A percentile compares a stretch with the other conserved stretches of the same genome.
phyloP scores from a whole-genome alignment of 1,284 basidiomycete genomes.

The Sanghuangporus weigelae region DNA sequence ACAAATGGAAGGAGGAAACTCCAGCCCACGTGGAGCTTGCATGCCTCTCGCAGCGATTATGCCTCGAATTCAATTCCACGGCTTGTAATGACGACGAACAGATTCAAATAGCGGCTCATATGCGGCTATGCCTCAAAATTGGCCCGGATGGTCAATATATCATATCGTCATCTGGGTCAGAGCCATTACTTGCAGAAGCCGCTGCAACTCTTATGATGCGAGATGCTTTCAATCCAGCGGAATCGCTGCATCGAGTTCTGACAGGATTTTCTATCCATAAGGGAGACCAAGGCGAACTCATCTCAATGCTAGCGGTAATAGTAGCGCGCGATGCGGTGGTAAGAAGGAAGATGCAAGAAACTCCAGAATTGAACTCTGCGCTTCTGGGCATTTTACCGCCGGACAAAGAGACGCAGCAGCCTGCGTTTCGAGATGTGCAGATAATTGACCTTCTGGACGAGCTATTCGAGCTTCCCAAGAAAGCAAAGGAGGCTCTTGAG shows the following conservation, averaged over 20 bases:
- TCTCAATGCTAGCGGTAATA: not conserved
- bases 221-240: conserved; percentile 1
- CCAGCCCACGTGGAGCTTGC: not conserved
- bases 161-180: not conserved
- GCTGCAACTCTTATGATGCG: not conserved
- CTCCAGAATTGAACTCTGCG: not conserved
- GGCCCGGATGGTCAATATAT: not conserved
- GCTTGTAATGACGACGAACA: not conserved
- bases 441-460: not conserved
- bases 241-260: not conserved
- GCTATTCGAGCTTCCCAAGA: not conserved
- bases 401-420: not conserved
- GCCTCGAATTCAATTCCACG: not conserved
- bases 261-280: not conserved
- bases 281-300: not conserved
- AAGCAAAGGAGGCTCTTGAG: not conserved
- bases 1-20: not conserved
- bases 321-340: not conserved
- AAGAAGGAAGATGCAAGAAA: not conserved
- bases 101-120: not conserved
- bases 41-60: not conserved
- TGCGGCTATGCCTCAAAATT: not conserved
- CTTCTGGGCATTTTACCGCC: too few species aligned
- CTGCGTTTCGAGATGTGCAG: not conserved
- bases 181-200: not conserved